phyloP scores from a whole-genome alignment of 495 filamentous ascomycete species.

The Choiromyces venosus region DNA sequence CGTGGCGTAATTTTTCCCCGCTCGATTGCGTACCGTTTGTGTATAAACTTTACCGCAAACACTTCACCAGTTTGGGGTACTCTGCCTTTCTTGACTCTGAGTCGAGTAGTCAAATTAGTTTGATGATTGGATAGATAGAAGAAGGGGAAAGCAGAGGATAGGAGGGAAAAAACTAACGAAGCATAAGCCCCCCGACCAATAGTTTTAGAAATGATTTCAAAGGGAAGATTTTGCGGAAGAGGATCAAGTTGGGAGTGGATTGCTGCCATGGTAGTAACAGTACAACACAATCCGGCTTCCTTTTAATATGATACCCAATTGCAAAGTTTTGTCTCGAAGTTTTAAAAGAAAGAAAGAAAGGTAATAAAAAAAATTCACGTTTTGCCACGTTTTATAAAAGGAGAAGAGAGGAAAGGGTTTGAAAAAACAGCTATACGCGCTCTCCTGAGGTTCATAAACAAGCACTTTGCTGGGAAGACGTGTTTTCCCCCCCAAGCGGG shows the following conservation, averaged over 20 bases:
- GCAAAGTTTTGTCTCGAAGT: neutral
- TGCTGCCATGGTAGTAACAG: conserved; percentile 45
- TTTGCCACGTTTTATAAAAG: neutral
- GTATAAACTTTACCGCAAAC: conserved; percentile 97
- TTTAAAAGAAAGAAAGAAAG: too few species aligned
- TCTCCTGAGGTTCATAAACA: neutral
- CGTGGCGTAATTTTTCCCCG: conserved; percentile 82
- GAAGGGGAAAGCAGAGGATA: neutral
- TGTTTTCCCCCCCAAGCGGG: neutral
- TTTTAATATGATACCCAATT: neutral
- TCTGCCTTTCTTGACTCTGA: conserved; percentile 90
- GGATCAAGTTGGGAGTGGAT: conserved; percentile 83
- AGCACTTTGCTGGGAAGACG: neutral
- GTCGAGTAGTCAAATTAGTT: neutral
- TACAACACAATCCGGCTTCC: too few species aligned
- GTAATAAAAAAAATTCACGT: neutral
- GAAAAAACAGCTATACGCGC: neutral
- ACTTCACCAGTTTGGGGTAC: conserved; percentile 61
- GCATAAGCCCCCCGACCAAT: conserved; percentile 96
- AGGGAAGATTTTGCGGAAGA: conserved; percentile 78
- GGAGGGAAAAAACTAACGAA: conserved; percentile 57
- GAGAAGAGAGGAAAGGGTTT: neutral
- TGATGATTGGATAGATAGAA: conserved; percentile 4
- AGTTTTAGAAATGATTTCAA: conserved; percentile 90
- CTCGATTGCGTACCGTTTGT: conserved; percentile 85